phyloP scores from a whole-genome alignment of 2,329 filamentous ascomycete genomes.

The Sporothrix schenckii region DNA sequence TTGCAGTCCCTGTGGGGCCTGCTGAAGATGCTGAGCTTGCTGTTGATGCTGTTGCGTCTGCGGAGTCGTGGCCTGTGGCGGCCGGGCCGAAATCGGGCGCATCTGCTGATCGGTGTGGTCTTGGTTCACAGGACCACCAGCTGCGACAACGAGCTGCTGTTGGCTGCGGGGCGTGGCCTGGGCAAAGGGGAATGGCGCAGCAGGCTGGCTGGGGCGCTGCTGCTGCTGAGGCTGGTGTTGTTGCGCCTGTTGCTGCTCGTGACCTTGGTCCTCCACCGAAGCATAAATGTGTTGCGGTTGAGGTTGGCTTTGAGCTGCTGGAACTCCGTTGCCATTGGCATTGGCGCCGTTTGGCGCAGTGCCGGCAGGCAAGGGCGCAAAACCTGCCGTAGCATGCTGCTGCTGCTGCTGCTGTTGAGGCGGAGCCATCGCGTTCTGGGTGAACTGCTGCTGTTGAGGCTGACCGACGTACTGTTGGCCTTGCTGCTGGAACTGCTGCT shows the following conservation, averaged over 20 bases:
- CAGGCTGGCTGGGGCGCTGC: not conserved
- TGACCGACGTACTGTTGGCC: constrained; percentile 5
- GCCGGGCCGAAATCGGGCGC: not conserved
- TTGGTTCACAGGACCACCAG: too few relatives aligned
- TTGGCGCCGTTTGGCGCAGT: not conserved
- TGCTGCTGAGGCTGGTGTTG: constrained; percentile 36
- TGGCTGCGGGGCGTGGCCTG: constrained; percentile 12
- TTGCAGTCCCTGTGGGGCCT: not conserved
- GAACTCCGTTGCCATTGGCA: constrained; percentile 36
- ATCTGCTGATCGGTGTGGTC: not conserved
- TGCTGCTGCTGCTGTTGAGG: constrained; percentile 27
- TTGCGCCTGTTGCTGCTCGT: constrained; percentile 36
- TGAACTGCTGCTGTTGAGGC: constrained; percentile 7
- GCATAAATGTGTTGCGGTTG: constrained; percentile 36
- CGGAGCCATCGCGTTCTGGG: not conserved
- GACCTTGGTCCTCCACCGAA: constrained; percentile 23
- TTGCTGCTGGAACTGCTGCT: not conserved
- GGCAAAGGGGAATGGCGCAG: not conserved
- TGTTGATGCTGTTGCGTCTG: constrained; percentile 27
- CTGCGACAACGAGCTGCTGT: not conserved
- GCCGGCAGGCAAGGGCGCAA: not conserved
- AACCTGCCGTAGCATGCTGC: not conserved
- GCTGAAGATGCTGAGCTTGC: constrained; percentile 1
- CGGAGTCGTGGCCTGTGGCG: not conserved
- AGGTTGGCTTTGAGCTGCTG: constrained; percentile 21